Percentiles rank a stretch among this genome's conserved stretches.
Evolutionary conservation across 495 filamentous ascomycete species (phyloP).

Genomic region (Aspergillus conjunctus): DNA sequence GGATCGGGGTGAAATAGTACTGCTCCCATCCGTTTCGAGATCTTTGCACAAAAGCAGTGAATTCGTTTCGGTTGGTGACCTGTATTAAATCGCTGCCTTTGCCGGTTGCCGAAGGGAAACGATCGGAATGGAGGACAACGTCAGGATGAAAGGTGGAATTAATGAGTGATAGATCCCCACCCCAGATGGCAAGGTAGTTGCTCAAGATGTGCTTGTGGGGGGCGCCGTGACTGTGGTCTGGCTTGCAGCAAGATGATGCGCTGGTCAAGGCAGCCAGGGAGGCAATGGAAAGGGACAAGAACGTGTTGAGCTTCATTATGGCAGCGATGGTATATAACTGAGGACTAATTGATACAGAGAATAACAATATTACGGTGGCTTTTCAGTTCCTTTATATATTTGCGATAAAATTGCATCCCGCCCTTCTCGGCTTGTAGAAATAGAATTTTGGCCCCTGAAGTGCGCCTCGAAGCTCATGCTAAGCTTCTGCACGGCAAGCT

Average conservation of each 20-base stretch:
- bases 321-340: background rate
- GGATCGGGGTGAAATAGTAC: background rate
- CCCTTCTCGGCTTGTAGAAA: too few species aligned
- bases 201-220: background rate
- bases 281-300: background rate
- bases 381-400: too few species aligned
- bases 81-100: background rate
- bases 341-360: background rate
- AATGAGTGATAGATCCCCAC: background rate
- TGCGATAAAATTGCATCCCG: too few species aligned
- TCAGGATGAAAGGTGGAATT: background rate
- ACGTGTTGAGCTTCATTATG: background rate
- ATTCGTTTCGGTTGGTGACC: background rate
- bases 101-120: background rate
- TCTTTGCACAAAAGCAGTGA: background rate
- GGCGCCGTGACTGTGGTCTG: background rate
- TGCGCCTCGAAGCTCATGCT: too few species aligned
- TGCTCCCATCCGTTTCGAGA: background rate
- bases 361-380: too few species aligned
- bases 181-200: constrained; percentile 3
- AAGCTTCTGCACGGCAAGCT: too few species aligned
- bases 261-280: background rate
- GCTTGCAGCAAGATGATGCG: background rate
- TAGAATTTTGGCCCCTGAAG: too few species aligned
- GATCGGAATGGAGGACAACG: background rate